A percentile compares a stretch with the other conserved stretches of the same genome.
These are phyloP conservation scores for Eucalyptus lansdowneana DNA, from an alignment of 345 rosid species.

Conservation along the genomic window DNA sequence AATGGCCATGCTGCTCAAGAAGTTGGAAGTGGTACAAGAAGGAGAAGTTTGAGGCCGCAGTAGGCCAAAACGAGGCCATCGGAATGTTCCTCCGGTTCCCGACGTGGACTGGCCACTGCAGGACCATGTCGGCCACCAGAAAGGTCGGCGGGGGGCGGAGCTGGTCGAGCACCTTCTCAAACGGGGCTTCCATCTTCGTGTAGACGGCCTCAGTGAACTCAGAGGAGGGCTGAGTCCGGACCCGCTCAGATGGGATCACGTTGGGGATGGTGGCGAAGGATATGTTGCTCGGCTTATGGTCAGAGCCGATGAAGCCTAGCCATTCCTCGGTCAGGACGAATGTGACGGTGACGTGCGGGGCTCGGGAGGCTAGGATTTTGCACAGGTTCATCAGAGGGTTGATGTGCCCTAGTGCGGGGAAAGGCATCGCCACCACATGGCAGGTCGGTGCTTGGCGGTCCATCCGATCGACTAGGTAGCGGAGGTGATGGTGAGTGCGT, in stretches of 20 bases:
- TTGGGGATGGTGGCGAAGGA: slow-evolving; percentile 23
- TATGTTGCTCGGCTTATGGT: slow-evolving; percentile 10
- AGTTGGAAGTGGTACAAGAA: not conserved
- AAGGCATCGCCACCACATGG: slow-evolving; percentile 14
- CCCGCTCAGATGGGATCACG: slow-evolving; percentile 31
- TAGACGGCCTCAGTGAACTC: slow-evolving; percentile 20
- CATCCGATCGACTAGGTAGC: not conserved
- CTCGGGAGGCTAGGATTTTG: slow-evolving; percentile 1
- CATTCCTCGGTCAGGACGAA: not conserved
- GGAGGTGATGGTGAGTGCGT: not conserved
- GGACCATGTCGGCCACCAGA: slow-evolving; percentile 19
- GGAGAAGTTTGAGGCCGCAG: not conserved
- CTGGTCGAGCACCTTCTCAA: not conserved
- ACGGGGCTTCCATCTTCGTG: slow-evolving; percentile 33
- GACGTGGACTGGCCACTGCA: slow-evolving; percentile 7
- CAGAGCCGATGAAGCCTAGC: not conserved
- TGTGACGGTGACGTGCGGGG: slow-evolving; percentile 6
- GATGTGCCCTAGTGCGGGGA: slow-evolving; percentile 16
- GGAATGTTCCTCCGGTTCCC: not conserved
- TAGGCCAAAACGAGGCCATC: not conserved
- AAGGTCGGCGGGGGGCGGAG: not conserved
- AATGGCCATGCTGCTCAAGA: slow-evolving; percentile 4
- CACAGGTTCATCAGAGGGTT: slow-evolving; percentile 29
- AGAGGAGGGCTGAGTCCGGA: slow-evolving; percentile 3
- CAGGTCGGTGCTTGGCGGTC: not conserved